Evolutionary conservation across 257 asterid genomes (phyloP).

Genomic region (Capsicum chinense): DNA sequence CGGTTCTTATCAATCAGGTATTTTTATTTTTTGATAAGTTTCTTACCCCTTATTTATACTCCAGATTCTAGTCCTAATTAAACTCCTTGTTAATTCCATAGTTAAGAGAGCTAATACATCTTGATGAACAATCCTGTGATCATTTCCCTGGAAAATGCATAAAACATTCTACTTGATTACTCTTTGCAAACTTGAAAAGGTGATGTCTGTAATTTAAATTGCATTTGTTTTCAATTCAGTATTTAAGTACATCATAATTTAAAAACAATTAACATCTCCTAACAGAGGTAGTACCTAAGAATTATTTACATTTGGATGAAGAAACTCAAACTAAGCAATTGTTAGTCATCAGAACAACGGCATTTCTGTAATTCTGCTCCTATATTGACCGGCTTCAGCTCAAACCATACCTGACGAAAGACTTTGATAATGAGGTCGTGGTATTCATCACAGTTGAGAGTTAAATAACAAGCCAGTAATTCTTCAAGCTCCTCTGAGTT

Average conservation of each 20-base stretch:
- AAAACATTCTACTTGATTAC: neutral
- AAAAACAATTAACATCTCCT: neutral
- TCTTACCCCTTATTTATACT: too few relatives aligned
- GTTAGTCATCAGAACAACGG: conserved; percentile 28
- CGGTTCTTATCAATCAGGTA: neutral
- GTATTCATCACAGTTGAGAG: conserved; percentile 63
- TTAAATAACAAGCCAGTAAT: conserved; percentile 79
- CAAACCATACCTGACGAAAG: conserved; percentile 74
- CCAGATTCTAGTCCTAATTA: neutral
- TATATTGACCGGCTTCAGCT: conserved; percentile 48
- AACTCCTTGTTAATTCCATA: conserved; percentile 1
- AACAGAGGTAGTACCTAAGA: conserved; percentile 1
- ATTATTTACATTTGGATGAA: conserved; percentile 1
- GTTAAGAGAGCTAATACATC: neutral
- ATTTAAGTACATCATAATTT: neutral
- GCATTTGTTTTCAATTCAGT: neutral
- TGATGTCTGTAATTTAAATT: neutral
- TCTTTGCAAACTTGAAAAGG: neutral
- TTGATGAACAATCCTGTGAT: neutral
- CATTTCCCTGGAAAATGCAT: neutral
- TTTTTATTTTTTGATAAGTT: neutral
- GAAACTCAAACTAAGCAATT: conserved; percentile 10
- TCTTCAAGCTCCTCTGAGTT: conserved; percentile 70
- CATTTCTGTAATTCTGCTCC: conserved; percentile 36
- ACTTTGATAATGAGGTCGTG: conserved; percentile 75